phyloP scores from a whole-genome alignment of 75 land plant genomes.

The Sequoiadendron giganteum region DNA sequence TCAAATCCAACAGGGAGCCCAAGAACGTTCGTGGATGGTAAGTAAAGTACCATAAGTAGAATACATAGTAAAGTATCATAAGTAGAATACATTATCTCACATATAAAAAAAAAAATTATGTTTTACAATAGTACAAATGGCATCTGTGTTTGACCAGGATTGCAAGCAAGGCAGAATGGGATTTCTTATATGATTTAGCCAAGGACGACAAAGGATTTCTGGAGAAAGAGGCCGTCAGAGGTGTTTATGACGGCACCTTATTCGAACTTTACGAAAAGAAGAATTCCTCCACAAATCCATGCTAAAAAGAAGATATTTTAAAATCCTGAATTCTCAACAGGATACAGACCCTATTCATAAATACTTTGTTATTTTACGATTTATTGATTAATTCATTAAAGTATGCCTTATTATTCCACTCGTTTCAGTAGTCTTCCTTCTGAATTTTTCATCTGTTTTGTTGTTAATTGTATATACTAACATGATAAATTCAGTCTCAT shows the following conservation, averaged over 20 bases:
- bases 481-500: too few species aligned
- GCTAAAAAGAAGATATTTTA: not conserved
- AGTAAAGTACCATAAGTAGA: not conserved
- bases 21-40: slow-evolving; percentile 27
- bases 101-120: not conserved
- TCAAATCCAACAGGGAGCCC: slow-evolving; percentile 22
- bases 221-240: slow-evolving; percentile 33
- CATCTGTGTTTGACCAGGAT: slow-evolving; percentile 9
- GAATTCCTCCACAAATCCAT: not conserved
- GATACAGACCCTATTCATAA: too few species aligned
- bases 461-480: too few species aligned
- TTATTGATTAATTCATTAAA: too few species aligned
- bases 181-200: slow-evolving; percentile 24
- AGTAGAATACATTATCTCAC: not conserved
- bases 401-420: too few species aligned
- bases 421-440: too few species aligned
- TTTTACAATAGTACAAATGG: not conserved
- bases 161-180: slow-evolving; percentile 37
- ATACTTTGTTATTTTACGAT: too few species aligned
- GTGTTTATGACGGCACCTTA: slow-evolving; percentile 37
- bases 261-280: slow-evolving; percentile 42
- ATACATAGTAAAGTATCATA: too few species aligned
- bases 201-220: slow-evolving; percentile 33
- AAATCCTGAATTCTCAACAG: too few species aligned
- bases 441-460: too few species aligned